Evolutionary conservation across 352 stramenopile species (phyloP), one percentile per base, ranked within the genome.

Genomic region (Globisporangium parvum): DNA sequence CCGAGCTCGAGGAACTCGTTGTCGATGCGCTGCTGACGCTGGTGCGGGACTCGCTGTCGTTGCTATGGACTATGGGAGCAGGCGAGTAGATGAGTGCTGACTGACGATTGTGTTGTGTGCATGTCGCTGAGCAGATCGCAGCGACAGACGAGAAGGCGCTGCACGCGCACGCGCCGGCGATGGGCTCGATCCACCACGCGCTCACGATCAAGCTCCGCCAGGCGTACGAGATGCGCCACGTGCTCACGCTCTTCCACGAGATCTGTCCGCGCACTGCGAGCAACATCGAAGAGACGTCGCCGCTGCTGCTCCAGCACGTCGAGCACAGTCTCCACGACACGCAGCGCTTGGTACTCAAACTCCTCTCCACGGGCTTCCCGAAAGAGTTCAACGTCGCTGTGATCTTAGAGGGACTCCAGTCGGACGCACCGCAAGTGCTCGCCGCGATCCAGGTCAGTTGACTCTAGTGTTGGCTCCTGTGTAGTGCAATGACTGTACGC

Each of bases 371-470:
- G 6, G 80, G 77, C 21, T 95, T 95, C 26, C 85, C 85, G 10
- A 84, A 82, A 48, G 80, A 88, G 26, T 95, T 95, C 49, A 85
- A 88, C 51, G 77, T 95, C 10, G 57, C 73, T 20, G 82, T 95
- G 9, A 88, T 95, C 57, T 49, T 95, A 4, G 82, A 95, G 67
- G 82, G 82, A 0, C 51, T 95, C 6, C 66, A 85, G 44, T 91
- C 85, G 1, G 77, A 95, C 60, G 59, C 80, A 2, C 58, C 59
- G 0, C 75, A 95, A 79, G 81, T 91, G 4, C 76, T 89, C 48
- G 85, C 79, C 11, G 84, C 84, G 1, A 90, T 94, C 24, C 80
- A 88, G 63, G 77, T 88, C 48, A 26, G 40, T 2, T 17, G 15
- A 46, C 28, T 21, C 12, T 11, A n/a, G n/a, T 51, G 0, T 0